Evolutionary conservation across 441 rosid genomes (phyloP), one percentile per base, ranked within the genome.

Genomic region (Erodium trifolium): DNA sequence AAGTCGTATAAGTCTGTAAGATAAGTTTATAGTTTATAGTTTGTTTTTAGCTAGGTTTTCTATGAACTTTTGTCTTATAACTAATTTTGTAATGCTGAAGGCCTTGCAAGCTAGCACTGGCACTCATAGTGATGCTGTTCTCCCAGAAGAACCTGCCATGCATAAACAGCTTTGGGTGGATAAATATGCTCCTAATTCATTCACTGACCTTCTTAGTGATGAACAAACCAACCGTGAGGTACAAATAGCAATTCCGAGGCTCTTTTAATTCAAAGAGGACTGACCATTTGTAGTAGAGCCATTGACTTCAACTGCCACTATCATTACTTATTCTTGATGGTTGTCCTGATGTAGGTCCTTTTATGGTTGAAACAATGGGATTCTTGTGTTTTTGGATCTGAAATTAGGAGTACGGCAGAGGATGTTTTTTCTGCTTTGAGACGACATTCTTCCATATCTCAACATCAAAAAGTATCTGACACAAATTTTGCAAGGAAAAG

Each of bases 301-400:
- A 55, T 68, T 67, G 53, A 0, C 39, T 68, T 71, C 19, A 9
- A 49, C 3, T 55, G 9, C 65, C 35, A 17, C 63, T 14, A 45
- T 69, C 39, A 71, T 63, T 72, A 65, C 75, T 82, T 68, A 67
- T 73, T 63, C 37, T 68, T 53, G 55, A 39, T 73, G 37, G 43
- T 67, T 72, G 41, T 65, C 53, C 66, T 75, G 27, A 71, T 79
- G 75, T 84, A 95, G 99, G 97, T 92, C 49, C 92, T 92, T 68
- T 75, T 90, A 60, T 95, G 99, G 99, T 81, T 95, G 77, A 95
- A 95, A 82, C 97, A 95, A 77, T 95, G 99, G 99, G 99, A 95
- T 78, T 86, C 98, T 67, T 79, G 86, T 85, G 99, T 92, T 82
- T 95, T 90, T 82, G 96, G 96, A 76, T 92, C 98, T 78, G 98